These are phyloP conservation scores for Gnetum montanum DNA, from an alignment of 75 land plant genomes.

Conservation along the genomic window DNA sequence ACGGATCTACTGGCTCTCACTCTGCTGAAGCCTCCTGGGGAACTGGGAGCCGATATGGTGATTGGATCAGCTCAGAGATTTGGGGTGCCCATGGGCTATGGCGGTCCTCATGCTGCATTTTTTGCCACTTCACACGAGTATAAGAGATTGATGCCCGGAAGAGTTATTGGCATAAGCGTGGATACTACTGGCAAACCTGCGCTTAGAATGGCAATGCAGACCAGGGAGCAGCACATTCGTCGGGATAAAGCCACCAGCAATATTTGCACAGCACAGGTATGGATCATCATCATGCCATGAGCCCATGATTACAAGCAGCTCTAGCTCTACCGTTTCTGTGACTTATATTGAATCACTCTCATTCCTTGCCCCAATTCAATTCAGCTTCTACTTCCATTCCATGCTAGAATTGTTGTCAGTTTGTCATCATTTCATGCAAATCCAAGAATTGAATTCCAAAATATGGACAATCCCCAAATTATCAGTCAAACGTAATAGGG, in stretches of 20 bases:
- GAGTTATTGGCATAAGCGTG: conserved; percentile 94
- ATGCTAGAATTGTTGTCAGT: neutral
- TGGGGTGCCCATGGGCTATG: conserved; percentile 98
- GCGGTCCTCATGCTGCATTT: conserved; percentile 98
- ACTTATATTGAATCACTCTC: neutral
- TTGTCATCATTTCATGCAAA: no score
- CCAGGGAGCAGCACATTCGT: conserved; percentile 89
- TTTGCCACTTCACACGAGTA: conserved; percentile 96
- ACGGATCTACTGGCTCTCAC: conserved; percentile 83
- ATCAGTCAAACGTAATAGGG: no score
- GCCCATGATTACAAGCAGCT: neutral
- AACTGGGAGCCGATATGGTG: conserved; percentile 88
- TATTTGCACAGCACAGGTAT: conserved; percentile 96
- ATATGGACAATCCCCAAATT: no score
- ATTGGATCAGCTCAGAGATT: conserved; percentile 97
- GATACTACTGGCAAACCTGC: conserved; percentile 92
- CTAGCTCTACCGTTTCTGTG: neutral
- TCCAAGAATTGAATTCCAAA: no score
- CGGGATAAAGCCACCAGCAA: conserved; percentile 99
- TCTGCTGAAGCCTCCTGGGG: conserved; percentile 88
- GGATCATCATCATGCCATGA: neutral
- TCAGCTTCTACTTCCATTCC: neutral
- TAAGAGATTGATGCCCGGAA: conserved; percentile 96
- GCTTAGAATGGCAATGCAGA: conserved; percentile 97
- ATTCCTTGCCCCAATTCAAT: neutral